Evolutionary conservation across 345 rosid species (phyloP), one percentile per base, ranked within the genome.

Genomic region (Salix caprea): DNA sequence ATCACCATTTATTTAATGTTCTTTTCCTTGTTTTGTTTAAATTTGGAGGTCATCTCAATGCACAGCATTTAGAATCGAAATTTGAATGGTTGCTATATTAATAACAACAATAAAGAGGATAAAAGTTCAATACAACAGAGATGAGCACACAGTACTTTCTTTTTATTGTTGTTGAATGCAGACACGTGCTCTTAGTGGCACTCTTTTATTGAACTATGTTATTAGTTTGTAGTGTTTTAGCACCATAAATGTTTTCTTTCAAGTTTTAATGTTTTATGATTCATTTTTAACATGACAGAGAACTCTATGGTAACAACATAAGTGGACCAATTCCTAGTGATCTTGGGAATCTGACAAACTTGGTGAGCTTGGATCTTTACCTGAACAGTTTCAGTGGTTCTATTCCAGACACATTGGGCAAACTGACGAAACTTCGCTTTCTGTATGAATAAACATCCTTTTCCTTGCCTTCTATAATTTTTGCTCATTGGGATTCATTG

Each of bases 321-420:
- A 82, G 73, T 21, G 88, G 86, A 37, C 65, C 75, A 26, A 80
- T 85, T 67, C 88, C 86, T 12, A 54, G 77, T 82, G 84, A 74
- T 42, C 76, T 85, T 66, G 84, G 88, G 72, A 80, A 82, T 52
- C 75, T 85, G 68, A 82, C 82, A 4, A 80, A 82, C 71, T 73
- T 85, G 80, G 81, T 78, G 76, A 85, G 88, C 84, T 82, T 85
- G 86, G 88, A 85, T 73, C 86, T 85, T 62, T 85, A 85, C 82
- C 52, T 80, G 72, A 85, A 85, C 70, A 78, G 61, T 60, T 80
- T 85, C 74, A 75, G 42, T 8, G 84, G 88, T 30, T 82, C 65
- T 68, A 80, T 85, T 77, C 88, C 88, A 42, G 84, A 76, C 24
- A 15, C 84, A 39, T 73, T 85, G 84, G 81, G 86, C 32, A 78